Evolutionary conservation across 2,329 filamentous ascomycete species (phyloP).

Genomic region (Colletotrichum sp.): DNA sequence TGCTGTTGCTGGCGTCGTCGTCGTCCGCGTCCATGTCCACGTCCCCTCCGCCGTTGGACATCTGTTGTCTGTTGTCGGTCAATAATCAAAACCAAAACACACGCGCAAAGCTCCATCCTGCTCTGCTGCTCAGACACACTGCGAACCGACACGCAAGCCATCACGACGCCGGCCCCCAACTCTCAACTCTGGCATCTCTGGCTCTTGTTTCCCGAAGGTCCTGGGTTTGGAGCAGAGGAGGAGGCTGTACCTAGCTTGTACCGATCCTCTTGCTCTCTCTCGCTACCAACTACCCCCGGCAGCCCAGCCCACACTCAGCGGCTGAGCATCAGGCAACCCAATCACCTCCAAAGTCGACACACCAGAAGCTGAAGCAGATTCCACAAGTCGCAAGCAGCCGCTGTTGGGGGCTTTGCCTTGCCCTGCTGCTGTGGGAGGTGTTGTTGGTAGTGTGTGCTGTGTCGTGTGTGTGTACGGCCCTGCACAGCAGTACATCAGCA

Average conservation of each 20-base stretch:
- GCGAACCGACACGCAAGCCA: conserved; percentile 3
- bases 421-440: background rate
- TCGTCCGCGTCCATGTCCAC: conserved; percentile 25
- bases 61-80: background rate
- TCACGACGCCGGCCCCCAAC: background rate
- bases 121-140: background rate
- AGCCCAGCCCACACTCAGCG: background rate
- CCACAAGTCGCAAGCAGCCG: conserved; percentile 1
- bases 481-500: background rate
- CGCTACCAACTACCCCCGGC: background rate
- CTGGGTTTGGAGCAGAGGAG: background rate
- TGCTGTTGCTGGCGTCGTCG: background rate
- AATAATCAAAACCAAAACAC: background rate
- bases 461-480: background rate
- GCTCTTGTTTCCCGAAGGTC: background rate
- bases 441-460: background rate
- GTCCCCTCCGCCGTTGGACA: background rate
- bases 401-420: background rate
- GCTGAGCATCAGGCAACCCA: conserved; percentile 13
- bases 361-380: conserved; percentile 2
- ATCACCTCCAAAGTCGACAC: conserved; percentile 1
- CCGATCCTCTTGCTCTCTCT: background rate
- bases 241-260: conserved; percentile 9
- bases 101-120: background rate
- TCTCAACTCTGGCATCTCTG: background rate